Conservation (phyloP, 805 yeast species). For the Isabelozyma gotoi region DNA sequence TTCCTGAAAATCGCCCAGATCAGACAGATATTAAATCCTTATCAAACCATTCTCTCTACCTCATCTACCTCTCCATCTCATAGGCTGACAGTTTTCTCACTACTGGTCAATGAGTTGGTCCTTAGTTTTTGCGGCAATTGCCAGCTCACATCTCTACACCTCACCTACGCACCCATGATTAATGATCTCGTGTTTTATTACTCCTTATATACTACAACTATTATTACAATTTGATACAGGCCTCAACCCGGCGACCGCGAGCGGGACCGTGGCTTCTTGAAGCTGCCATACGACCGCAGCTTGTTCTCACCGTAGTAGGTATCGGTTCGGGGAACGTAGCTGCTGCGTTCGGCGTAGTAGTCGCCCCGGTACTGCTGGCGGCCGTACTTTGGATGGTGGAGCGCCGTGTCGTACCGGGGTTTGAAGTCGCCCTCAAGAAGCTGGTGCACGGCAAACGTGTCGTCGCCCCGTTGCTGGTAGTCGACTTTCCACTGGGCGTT, state of each 20-base stretch:
- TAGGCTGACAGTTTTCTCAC: too few relatives aligned
- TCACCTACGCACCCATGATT: too few relatives aligned
- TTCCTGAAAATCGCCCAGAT: too few relatives aligned
- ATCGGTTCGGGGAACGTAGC: slow-evolving; percentile 4
- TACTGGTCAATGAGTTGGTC: too few relatives aligned
- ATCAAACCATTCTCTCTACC: too few relatives aligned
- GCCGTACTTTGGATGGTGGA: slow-evolving; percentile 2
- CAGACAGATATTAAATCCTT: too few relatives aligned
- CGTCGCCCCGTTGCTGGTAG: slow-evolving; percentile 32
- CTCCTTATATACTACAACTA: background rate
- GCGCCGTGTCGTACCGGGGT: slow-evolving; percentile 10
- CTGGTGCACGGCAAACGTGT: slow-evolving; percentile 15
- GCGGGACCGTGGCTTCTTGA: background rate
- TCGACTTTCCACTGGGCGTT: slow-evolving; percentile 48
- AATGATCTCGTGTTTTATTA: too few relatives aligned
- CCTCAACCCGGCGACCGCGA: background rate
- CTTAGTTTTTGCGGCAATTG: too few relatives aligned
- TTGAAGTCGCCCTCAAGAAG: slow-evolving; percentile 16
- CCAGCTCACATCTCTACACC: too few relatives aligned
- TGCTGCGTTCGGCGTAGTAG: background rate
- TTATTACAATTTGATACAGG: background rate
- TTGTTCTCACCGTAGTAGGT: slow-evolving; percentile 3
- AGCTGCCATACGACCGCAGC: background rate
- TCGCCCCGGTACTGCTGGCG: slow-evolving; percentile 1
- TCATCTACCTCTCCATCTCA: too few relatives aligned